phyloP scores from a whole-genome alignment of 371 early-diverging fungal species.

The Syncephalis fuscata region DNA sequence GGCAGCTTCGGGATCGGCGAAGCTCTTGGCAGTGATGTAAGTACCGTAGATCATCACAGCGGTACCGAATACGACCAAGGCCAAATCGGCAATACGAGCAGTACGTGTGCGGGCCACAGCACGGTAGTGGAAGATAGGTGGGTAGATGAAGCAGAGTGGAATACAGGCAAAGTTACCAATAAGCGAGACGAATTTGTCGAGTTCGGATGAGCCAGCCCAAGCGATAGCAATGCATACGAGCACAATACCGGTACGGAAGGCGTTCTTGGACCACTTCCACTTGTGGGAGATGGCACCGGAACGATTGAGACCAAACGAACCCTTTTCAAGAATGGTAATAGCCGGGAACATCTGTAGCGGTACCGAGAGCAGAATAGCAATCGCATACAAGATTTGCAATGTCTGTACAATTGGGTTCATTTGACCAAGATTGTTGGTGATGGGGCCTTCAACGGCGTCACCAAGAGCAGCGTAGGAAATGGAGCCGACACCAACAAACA shows the following conservation, averaged over 20 bases:
- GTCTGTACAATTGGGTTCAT: constrained; percentile 20
- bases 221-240: constrained; percentile 47
- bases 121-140: constrained; percentile 45
- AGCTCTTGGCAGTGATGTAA: constrained; percentile 47
- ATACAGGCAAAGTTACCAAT: constrained; percentile 82
- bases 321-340: constrained; percentile 46
- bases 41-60: constrained; percentile 62
- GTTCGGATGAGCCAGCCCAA: constrained; percentile 54
- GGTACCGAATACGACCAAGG: constrained; percentile 53
- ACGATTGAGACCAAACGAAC: constrained; percentile 20
- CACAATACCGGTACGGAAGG: constrained; percentile 40
- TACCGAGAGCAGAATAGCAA: constrained; percentile 51
- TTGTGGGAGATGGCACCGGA: constrained; percentile 18
- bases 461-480: constrained; percentile 56
- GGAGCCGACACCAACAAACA: constrained; percentile 45
- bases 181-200: constrained; percentile 80
- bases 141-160: constrained; percentile 49
- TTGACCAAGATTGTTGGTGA: constrained; percentile 44
- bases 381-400: constrained; percentile 46
- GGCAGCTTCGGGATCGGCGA: constrained; percentile 12
- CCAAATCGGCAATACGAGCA: constrained; percentile 24
- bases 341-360: constrained; percentile 60
- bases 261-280: constrained; percentile 81
- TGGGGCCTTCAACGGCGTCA: constrained; percentile 36
- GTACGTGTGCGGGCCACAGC: constrained; percentile 14